These are phyloP conservation scores for Dactylis glomerata DNA, from an alignment of 176 grass and related monocot genomes.

Conservation along the genomic window DNA sequence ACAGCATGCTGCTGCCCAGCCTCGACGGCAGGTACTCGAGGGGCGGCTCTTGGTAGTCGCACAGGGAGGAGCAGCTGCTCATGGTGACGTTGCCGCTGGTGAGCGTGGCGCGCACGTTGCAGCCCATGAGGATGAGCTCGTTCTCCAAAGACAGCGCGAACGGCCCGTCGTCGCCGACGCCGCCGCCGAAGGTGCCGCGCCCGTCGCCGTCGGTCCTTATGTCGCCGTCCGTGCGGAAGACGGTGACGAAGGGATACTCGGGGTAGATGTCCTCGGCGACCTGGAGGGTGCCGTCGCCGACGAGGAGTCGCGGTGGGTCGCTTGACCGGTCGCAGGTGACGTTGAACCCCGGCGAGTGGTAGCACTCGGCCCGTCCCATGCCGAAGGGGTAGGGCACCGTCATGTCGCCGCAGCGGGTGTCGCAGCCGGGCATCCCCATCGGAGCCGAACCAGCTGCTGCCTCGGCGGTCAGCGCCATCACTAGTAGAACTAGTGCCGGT, in stretches of 20 bases:
- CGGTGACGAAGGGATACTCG: not conserved
- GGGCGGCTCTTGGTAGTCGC: not conserved
- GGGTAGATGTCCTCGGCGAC: not conserved
- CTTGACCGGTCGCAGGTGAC: not conserved
- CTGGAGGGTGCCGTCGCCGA: not conserved
- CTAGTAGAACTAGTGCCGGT: too few relatives aligned
- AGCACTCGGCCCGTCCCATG: not conserved
- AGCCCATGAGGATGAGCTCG: not conserved
- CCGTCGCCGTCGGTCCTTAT: not conserved
- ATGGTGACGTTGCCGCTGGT: not conserved
- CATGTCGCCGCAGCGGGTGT: not conserved
- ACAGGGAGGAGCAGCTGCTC: not conserved
- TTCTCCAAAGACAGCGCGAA: not conserved
- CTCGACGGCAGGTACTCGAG: not conserved
- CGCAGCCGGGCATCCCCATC: not conserved
- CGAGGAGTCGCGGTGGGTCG: not conserved
- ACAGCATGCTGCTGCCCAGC: not conserved
- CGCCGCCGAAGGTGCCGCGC: not conserved
- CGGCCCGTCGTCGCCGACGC: not conserved
- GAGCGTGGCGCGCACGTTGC: not conserved
- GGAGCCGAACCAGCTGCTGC: not conserved
- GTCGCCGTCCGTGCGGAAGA: not conserved
- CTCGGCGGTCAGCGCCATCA: too few relatives aligned
- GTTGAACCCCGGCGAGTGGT: not conserved
- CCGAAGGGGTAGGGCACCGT: not conserved